phyloP scores from a whole-genome alignment of 106 monocot genomes.

The Dendrobium nobile region DNA sequence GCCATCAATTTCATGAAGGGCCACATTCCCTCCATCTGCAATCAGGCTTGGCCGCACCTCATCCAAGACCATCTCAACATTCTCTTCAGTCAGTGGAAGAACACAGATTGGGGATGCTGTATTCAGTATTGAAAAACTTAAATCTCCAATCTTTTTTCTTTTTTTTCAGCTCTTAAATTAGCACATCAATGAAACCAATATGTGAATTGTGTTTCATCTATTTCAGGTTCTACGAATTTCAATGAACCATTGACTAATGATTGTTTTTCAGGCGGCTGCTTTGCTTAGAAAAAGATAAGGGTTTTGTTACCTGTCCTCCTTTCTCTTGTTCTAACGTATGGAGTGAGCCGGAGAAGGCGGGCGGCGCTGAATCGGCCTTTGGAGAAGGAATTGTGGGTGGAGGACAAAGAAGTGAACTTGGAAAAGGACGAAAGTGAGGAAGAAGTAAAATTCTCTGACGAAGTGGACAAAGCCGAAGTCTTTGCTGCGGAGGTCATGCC shows the following conservation, averaged over 20 bases:
- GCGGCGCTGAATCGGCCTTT: slow-evolving; percentile 16
- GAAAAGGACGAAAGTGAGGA: background rate
- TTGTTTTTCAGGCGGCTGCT: too few relatives aligned
- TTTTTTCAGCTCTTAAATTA: too few relatives aligned
- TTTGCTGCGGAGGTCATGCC: slow-evolving; percentile 10
- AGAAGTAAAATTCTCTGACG: slow-evolving; percentile 9
- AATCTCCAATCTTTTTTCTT: too few relatives aligned
- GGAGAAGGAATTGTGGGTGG: slow-evolving; percentile 11
- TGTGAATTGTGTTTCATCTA: too few relatives aligned
- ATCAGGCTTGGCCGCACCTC: slow-evolving; percentile 87
- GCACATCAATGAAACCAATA: too few relatives aligned
- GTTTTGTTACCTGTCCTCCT: background rate
- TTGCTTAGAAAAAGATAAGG: background rate
- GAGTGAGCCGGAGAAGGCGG: background rate
- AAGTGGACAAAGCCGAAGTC: background rate
- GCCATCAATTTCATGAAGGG: slow-evolving; percentile 88
- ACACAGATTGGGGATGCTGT: slow-evolving; percentile 30
- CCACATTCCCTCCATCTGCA: slow-evolving; percentile 97
- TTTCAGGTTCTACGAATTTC: too few relatives aligned
- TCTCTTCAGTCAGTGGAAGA: slow-evolving; percentile 92
- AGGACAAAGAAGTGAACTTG: background rate
- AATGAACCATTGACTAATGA: too few relatives aligned
- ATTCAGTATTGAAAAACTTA: background rate
- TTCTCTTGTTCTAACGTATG: slow-evolving; percentile 7
- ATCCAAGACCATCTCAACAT: slow-evolving; percentile 83